Conservation (phyloP, 1,139 yeast genomes). For the Sugiyamaella novakii region DNA sequence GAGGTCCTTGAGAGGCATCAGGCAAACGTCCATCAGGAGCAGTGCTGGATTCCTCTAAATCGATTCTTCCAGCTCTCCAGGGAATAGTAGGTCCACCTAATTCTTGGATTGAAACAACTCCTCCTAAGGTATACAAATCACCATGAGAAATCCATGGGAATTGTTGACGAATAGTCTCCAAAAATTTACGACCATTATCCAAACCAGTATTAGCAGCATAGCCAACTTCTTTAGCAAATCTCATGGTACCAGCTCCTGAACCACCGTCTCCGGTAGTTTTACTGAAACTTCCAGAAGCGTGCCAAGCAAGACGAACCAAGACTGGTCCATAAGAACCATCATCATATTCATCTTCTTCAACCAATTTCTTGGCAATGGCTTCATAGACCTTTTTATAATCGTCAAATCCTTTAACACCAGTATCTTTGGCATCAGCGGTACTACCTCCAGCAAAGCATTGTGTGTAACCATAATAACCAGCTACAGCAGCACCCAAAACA, state of each 20-base stretch:
- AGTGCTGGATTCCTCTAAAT: slow-evolving; percentile 44
- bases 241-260: slow-evolving; percentile 82
- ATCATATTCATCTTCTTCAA: slow-evolving; percentile 77
- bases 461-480: slow-evolving; percentile 32
- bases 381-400: slow-evolving; percentile 80
- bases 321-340: slow-evolving; percentile 72
- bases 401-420: slow-evolving; percentile 39
- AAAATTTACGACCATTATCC: slow-evolving; percentile 63
- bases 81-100: slow-evolving; percentile 81
- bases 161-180: slow-evolving; percentile 59
- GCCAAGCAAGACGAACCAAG: slow-evolving; percentile 75
- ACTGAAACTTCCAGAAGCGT: slow-evolving; percentile 69
- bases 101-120: slow-evolving; percentile 85
- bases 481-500: slow-evolving; percentile 30
- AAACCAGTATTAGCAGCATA: slow-evolving; percentile 81
- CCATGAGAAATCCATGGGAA: slow-evolving; percentile 84
- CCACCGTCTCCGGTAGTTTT: slow-evolving; percentile 68
- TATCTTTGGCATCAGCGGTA: slow-evolving; percentile 23
- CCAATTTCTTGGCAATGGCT: slow-evolving; percentile 71
- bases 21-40: slow-evolving; percentile 73
- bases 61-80: slow-evolving; percentile 85
- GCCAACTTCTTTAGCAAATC: slow-evolving; percentile 61
- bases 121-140: slow-evolving; percentile 85
- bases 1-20: slow-evolving; percentile 71
- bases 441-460: slow-evolving; percentile 17